Percentiles rank a stretch among this genome's conserved stretches.
Evolutionary conservation across 139 green algal species (phyloP).

Genomic region (Limnomonas spitsbergensis): DNA sequence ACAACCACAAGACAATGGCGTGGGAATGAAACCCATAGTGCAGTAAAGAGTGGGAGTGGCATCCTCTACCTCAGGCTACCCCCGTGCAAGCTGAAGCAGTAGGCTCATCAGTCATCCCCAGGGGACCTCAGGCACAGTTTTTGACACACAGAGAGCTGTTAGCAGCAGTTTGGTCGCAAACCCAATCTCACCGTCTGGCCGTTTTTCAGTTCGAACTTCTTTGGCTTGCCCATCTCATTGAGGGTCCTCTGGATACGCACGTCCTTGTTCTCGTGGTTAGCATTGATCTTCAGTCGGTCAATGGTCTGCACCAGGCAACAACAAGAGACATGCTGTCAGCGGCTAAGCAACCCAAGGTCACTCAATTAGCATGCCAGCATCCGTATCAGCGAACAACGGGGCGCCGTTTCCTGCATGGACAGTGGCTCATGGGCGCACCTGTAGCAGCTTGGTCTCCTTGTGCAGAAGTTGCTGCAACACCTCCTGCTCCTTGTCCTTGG

Average conservation of each 20-base stretch:
- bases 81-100: not conserved
- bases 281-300: slow-evolving; percentile 62
- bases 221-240: slow-evolving; percentile 54
- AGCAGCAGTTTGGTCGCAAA: too few relatives aligned
- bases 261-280: slow-evolving; percentile 56
- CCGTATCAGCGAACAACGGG: too few relatives aligned
- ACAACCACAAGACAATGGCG: too few relatives aligned
- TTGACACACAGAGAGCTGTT: too few relatives aligned
- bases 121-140: too few relatives aligned
- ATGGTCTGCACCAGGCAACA: slow-evolving; percentile 59
- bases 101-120: not conserved
- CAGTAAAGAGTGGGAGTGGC: too few relatives aligned
- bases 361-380: too few relatives aligned
- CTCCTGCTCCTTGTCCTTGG: slow-evolving; percentile 61
- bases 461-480: slow-evolving; percentile 68
- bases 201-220: slow-evolving; percentile 56
- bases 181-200: slow-evolving; percentile 31
- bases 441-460: slow-evolving; percentile 81
- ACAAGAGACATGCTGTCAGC: not conserved
- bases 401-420: too few relatives aligned
- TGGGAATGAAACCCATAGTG: too few relatives aligned
- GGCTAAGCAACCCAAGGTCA: too few relatives aligned
- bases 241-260: slow-evolving; percentile 50
- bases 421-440: too few relatives aligned
- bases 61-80: too few relatives aligned